Base-by-base conservation (phyloP, 129 eudicot species). In the Apium graveolens region DNA sequence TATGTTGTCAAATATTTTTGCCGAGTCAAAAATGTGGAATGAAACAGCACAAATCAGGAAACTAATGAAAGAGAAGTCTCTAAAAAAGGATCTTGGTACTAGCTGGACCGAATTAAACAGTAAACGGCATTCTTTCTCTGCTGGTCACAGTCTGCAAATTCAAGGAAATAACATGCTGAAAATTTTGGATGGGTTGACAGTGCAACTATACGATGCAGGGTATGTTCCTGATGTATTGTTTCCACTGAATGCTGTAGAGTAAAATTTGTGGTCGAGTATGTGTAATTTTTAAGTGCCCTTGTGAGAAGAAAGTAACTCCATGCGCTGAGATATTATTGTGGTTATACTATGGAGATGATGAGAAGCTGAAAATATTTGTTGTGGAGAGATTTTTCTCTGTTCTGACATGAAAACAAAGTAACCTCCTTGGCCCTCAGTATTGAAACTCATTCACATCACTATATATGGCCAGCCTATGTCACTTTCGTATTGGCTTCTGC, bases 1-100 rank as follows among this genome's bases (percentile, higher is more conserved):
- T 53, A 86, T 89, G 92, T 72, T 89, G 78, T 91, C 97, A 29
- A 91, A 91, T 86, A 86, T 87, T 29, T 87, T 86, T 76, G 97
- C 92, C 0, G 94, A 84, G 55, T 84, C 78, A 43, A 83, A 83
- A 66, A 84, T 80, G 87, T 87, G 95, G 97, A 70, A 74, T 65
- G 97, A 91, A 78, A 83, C 83, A 60, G 91, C 88, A 31, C 49
- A 76, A 51, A 74, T 91, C 43, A 73, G 97, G 78, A 86, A 78
- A 65, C 77, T 76, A 32, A 86, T 90, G 85, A 85, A 85, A 78
- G 91, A 85, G 72, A 89, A 80, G 81, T 85, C 79, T n/a, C 69
- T 92, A 82, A 87, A 86, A 78, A 89, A 92, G 86, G 95, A 88
- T 39, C 79, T 83, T 13, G 97, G 96, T 32, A 74, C 79, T 77